Conservation (phyloP, 2,329 filamentous ascomycete genomes). For the Fusarium globosum region DNA sequence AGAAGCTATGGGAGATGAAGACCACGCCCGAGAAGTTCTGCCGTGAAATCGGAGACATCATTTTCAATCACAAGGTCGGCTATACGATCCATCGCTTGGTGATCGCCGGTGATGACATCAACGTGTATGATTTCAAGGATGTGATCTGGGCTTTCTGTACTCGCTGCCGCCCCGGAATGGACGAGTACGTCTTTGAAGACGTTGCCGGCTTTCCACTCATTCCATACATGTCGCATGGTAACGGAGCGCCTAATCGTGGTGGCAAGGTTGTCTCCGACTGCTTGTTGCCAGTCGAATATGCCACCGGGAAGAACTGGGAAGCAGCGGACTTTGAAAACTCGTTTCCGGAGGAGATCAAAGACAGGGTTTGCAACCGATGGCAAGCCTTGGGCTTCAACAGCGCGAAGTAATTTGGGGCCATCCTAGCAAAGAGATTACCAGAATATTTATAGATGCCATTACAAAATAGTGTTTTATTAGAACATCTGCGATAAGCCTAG, state of each 20-base stretch:
- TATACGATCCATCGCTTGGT: slow-evolving; percentile 60
- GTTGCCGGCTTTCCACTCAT: slow-evolving; percentile 56
- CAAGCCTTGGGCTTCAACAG: background rate
- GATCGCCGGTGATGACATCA: slow-evolving; percentile 60
- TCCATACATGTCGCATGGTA: slow-evolving; percentile 60
- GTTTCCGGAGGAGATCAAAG: slow-evolving; percentile 46
- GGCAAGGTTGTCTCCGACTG: slow-evolving; percentile 60
- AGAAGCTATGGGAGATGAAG: slow-evolving; percentile 59
- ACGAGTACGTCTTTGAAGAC: slow-evolving; percentile 59
- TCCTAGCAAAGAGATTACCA: background rate
- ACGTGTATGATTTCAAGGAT: slow-evolving; percentile 57
- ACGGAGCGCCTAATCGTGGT: slow-evolving; percentile 45
- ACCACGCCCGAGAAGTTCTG: slow-evolving; percentile 22
- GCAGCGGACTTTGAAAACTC: slow-evolving; percentile 47
- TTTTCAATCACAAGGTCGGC: slow-evolving; percentile 31
- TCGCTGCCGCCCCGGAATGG: slow-evolving; percentile 56
- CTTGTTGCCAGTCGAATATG: slow-evolving; percentile 57
- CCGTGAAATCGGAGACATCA: slow-evolving; percentile 7
- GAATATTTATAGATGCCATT: rapidly evolving
- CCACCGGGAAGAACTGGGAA: slow-evolving; percentile 45
- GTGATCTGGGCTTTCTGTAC: slow-evolving; percentile 62
- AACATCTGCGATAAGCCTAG: background rate
- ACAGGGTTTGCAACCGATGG: slow-evolving; percentile 4
- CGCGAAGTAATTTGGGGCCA: rapidly evolving
- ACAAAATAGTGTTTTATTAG: no score